Evolutionary conservation across 768 basidiomycete genomes (phyloP).

Genomic region (Lentinula raphanica): DNA sequence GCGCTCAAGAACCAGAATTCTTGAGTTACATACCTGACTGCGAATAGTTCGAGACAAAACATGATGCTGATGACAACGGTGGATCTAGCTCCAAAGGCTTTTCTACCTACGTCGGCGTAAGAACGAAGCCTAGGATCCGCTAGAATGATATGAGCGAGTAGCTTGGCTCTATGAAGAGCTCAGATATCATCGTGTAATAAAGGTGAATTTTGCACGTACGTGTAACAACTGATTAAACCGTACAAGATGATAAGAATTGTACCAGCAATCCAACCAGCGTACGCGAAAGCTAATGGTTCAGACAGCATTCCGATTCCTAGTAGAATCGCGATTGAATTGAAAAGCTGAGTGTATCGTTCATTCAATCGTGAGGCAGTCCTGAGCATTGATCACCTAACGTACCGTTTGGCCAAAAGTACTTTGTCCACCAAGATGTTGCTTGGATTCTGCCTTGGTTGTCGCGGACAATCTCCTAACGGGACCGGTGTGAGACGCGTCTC

Average conservation of each 20-base stretch:
- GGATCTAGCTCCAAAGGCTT: conserved; percentile 78
- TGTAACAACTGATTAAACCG: conserved; percentile 81
- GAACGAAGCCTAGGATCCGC: conserved; percentile 67
- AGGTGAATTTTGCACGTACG: conserved; percentile 46
- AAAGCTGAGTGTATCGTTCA: conserved; percentile 47
- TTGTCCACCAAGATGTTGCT: conserved; percentile 40
- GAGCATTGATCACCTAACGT: conserved; percentile 15
- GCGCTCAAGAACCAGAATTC: neutral
- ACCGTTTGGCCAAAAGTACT: conserved; percentile 76
- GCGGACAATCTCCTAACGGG: conserved; percentile 27
- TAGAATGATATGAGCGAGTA: conserved; percentile 73
- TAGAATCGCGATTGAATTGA: conserved; percentile 82
- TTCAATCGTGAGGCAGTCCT: neutral
- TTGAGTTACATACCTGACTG: conserved; percentile 53
- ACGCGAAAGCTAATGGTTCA: conserved; percentile 86
- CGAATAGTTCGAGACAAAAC: conserved; percentile 86
- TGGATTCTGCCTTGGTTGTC: conserved; percentile 23
- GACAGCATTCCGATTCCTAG: conserved; percentile 88
- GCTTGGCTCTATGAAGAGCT: conserved; percentile 60
- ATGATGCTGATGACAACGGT: conserved; percentile 60
- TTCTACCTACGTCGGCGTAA: conserved; percentile 85
- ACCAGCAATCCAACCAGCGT: conserved; percentile 84
- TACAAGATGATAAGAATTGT: conserved; percentile 70
- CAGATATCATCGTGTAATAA: neutral
- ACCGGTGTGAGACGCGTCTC: conserved; percentile 8